Conservation (phyloP, 495 filamentous ascomycete genomes). For the Penicillium arizonense region DNA sequence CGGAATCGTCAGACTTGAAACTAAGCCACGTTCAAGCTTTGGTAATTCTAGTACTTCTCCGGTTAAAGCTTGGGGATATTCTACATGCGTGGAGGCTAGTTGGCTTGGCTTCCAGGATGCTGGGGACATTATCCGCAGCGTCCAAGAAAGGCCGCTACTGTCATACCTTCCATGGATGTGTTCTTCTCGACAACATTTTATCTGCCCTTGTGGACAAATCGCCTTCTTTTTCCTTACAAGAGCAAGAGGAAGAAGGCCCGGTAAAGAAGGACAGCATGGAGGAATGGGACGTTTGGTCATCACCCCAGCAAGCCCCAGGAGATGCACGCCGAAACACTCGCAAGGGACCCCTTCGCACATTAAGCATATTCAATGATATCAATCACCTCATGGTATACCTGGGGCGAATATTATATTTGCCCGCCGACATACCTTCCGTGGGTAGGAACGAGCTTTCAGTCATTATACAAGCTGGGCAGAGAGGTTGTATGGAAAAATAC, state of each 20-base stretch:
- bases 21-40: constrained; percentile 55
- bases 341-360: constrained; percentile 10
- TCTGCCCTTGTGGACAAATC: constrained; percentile 9
- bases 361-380: constrained; percentile 20
- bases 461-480: constrained; percentile 4
- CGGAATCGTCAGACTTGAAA: constrained; percentile 33
- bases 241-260: constrained; percentile 2
- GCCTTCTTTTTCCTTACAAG: constrained; percentile 9
- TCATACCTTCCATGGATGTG: constrained; percentile 23
- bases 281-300: constrained; percentile 24
- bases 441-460: neutral
- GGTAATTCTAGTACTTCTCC: constrained; percentile 51
- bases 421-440: neutral
- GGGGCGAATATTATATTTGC: neutral
- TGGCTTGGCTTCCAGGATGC: constrained; percentile 51
- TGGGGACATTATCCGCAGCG: constrained; percentile 16
- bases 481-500: neutral
- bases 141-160: constrained; percentile 9
- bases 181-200: constrained; percentile 21
- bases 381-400: constrained; percentile 9
- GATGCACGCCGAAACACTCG: neutral
- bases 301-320: neutral
- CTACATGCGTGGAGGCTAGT: constrained; percentile 48
- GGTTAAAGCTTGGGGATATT: constrained; percentile 42
- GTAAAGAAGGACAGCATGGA: constrained; percentile 21